phyloP scores from a whole-genome alignment of 306 rosid genomes.

The Ormosia semicastrata region DNA sequence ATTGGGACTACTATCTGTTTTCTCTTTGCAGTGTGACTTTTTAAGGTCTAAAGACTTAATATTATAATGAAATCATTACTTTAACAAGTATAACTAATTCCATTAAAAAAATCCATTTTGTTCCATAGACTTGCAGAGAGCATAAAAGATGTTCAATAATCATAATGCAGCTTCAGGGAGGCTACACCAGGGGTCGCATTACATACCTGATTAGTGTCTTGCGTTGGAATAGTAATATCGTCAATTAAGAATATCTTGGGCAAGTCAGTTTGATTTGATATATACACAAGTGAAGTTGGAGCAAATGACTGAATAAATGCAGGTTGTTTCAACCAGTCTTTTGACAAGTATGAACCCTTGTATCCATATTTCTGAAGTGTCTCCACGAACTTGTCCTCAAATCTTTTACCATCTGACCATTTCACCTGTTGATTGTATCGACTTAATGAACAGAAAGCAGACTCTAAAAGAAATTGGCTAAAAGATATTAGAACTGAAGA shows the following conservation, averaged over 20 bases:
- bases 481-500: not conserved
- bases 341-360: constrained; percentile 79
- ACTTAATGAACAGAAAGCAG: constrained; percentile 29
- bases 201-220: constrained; percentile 88
- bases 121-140: not conserved
- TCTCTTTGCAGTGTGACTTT: not conserved
- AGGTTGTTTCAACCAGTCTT: constrained; percentile 85
- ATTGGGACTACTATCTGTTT: not conserved
- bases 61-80: not conserved
- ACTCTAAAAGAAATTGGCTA: not conserved
- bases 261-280: constrained; percentile 70
- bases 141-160: not conserved
- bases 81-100: not conserved
- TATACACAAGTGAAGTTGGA: constrained; percentile 75
- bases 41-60: not conserved
- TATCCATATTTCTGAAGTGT: constrained; percentile 81
- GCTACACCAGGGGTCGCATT: not conserved
- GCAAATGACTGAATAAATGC: constrained; percentile 90
- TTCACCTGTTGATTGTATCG: constrained; percentile 62
- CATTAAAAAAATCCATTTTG: not conserved
- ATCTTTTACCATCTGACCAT: constrained; percentile 66
- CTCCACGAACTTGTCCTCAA: constrained; percentile 86
- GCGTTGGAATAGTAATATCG: constrained; percentile 56
- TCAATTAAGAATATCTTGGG: constrained; percentile 78
- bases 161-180: not conserved